phyloP scores from a whole-genome alignment of 441 rosid species.

The Populus hybrid region DNA sequence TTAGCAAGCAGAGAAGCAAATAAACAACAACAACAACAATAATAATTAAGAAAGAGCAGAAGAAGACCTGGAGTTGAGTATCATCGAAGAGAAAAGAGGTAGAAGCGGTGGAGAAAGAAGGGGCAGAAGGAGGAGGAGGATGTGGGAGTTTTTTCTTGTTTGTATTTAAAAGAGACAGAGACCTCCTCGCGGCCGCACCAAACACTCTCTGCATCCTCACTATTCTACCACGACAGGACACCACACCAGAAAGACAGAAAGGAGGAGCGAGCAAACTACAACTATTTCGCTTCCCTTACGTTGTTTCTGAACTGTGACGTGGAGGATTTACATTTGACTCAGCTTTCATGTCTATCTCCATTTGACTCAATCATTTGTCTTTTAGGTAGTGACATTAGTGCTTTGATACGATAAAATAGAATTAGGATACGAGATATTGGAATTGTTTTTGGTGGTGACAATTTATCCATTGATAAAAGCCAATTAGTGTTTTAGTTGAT shows the following conservation, averaged over 20 bases:
- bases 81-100: conserved; percentile 83
- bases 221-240: too few relatives aligned
- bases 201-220: not conserved
- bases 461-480: too few relatives aligned
- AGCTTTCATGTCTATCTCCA: too few relatives aligned
- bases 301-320: not conserved
- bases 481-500: too few relatives aligned
- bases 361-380: too few relatives aligned
- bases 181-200: not conserved
- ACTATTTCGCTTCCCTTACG: not conserved
- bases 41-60: not conserved
- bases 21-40: not conserved
- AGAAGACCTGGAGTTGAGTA: conserved; percentile 75
- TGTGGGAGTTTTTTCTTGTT: not conserved
- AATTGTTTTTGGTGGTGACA: too few relatives aligned
- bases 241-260: not conserved
- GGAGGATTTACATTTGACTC: not conserved
- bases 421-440: too few relatives aligned
- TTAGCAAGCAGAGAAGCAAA: not conserved
- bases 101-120: conserved; percentile 38
- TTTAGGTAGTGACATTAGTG: too few relatives aligned
- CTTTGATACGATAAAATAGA: too few relatives aligned
- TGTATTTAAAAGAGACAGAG: not conserved
- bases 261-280: not conserved
- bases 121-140: not conserved